Conservation (phyloP, 106 monocot species). For the Agapanthus africanus region DNA sequence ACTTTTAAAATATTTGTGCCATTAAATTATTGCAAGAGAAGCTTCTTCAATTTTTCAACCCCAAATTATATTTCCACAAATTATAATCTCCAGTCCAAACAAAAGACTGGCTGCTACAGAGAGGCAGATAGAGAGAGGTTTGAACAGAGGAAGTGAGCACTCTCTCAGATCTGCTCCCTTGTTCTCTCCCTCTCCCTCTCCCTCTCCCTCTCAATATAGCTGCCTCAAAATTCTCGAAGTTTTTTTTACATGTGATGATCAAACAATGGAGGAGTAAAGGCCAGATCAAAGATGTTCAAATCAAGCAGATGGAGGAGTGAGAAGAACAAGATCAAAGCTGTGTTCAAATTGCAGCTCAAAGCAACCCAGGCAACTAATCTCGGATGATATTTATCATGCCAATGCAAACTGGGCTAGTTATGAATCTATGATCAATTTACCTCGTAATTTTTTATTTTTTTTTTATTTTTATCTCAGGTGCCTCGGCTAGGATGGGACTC, state of each 20-base stretch:
- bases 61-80: neutral
- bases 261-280: neutral
- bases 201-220: neutral
- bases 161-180: neutral
- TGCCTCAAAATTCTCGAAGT: neutral
- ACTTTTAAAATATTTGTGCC: no score
- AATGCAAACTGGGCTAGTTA: neutral
- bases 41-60: neutral
- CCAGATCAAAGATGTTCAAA: constrained; percentile 68
- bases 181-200: neutral
- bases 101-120: neutral
- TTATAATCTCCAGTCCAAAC: neutral
- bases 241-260: no score
- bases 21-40: constrained; percentile 4
- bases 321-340: constrained; percentile 82
- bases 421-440: neutral
- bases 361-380: constrained; percentile 44
- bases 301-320: constrained; percentile 73
- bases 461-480: no score
- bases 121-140: neutral
- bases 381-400: neutral
- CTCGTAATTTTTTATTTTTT: no score
- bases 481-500: constrained; percentile 56
- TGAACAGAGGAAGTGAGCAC: neutral
- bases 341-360: constrained; percentile 79